A percentile compares a stretch with the other conserved stretches of the same genome.
Evolutionary conservation across 345 rosid genomes (phyloP).

Genomic region (Ailanthus altissimus): DNA sequence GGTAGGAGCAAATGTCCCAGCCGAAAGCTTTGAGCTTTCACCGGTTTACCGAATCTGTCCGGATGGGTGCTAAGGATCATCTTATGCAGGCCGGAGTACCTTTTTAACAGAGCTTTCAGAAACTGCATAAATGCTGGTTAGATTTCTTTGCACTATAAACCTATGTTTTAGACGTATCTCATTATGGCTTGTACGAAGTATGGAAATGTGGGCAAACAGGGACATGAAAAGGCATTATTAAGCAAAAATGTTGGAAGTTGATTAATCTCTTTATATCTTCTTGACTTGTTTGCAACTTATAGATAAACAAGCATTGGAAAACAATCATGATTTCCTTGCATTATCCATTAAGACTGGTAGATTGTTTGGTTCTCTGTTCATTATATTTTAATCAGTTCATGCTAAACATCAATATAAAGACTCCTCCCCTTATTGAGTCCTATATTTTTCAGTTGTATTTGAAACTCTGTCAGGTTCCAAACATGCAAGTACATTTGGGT

Average conservation of each 20-base stretch:
- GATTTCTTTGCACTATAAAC: slow-evolving; percentile 18
- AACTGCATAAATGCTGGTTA: slow-evolving; percentile 94
- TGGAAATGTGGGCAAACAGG: background rate
- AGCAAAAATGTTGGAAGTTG: slow-evolving; percentile 1
- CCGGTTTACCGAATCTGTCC: slow-evolving; percentile 85
- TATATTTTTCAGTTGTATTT: slow-evolving; percentile 1
- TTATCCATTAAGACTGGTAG: background rate
- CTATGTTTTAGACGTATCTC: background rate
- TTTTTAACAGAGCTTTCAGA: slow-evolving; percentile 96
- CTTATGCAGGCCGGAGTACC: slow-evolving; percentile 93
- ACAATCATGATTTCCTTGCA: slow-evolving; percentile 7
- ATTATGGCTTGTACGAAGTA: background rate
- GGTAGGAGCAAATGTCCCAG: slow-evolving; percentile 97
- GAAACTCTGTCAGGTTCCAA: background rate
- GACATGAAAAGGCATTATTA: background rate
- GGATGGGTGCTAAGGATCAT: slow-evolving; percentile 99
- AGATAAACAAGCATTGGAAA: background rate
- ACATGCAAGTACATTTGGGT: slow-evolving; percentile 9
- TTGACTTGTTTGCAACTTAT: background rate
- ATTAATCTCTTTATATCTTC: background rate
- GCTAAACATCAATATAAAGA: background rate
- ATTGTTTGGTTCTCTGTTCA: slow-evolving; percentile 3
- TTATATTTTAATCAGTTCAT: background rate
- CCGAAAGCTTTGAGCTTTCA: slow-evolving; percentile 77
- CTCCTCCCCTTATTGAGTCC: background rate